Conservation (phyloP, 1,284 basidiomycete species). For the Waitea zeae region DNA sequence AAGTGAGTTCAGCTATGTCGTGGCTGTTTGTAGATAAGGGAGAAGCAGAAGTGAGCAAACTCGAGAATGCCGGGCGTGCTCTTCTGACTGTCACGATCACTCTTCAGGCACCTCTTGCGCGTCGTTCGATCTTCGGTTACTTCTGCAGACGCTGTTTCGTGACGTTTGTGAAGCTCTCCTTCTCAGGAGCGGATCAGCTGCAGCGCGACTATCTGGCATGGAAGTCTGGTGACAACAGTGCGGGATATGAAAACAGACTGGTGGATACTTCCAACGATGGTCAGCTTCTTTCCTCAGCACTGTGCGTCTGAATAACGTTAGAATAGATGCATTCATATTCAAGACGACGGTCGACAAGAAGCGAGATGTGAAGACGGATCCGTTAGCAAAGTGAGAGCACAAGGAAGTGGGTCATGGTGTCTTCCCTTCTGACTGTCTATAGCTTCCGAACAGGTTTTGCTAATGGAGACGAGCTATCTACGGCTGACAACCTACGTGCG, state of each 20-base stretch:
- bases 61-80: not conserved
- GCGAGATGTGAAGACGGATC: slow-evolving; percentile 17
- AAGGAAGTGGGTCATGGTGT: slow-evolving; percentile 1
- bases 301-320: not conserved
- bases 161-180: slow-evolving; percentile 58
- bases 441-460: slow-evolving; percentile 44
- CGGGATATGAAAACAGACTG: too few species aligned
- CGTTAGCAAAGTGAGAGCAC: slow-evolving; percentile 37
- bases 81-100: slow-evolving; percentile 1
- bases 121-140: slow-evolving; percentile 65
- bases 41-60: slow-evolving; percentile 24
- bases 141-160: slow-evolving; percentile 60
- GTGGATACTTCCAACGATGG: too few species aligned
- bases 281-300: too few species aligned
- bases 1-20: slow-evolving; percentile 34
- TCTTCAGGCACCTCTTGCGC: slow-evolving; percentile 28
- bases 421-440: too few species aligned
- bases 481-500: slow-evolving; percentile 48
- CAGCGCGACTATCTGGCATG: slow-evolving; percentile 47
- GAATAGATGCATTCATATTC: slow-evolving; percentile 39
- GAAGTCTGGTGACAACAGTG: too few species aligned
- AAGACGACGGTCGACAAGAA: slow-evolving; percentile 21
- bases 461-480: slow-evolving; percentile 50
- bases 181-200: slow-evolving; percentile 42
- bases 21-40: slow-evolving; percentile 33